Evolutionary conservation across 2,329 filamentous ascomycete species (phyloP).

Genomic region (Allantophomopsis lycopodina): DNA sequence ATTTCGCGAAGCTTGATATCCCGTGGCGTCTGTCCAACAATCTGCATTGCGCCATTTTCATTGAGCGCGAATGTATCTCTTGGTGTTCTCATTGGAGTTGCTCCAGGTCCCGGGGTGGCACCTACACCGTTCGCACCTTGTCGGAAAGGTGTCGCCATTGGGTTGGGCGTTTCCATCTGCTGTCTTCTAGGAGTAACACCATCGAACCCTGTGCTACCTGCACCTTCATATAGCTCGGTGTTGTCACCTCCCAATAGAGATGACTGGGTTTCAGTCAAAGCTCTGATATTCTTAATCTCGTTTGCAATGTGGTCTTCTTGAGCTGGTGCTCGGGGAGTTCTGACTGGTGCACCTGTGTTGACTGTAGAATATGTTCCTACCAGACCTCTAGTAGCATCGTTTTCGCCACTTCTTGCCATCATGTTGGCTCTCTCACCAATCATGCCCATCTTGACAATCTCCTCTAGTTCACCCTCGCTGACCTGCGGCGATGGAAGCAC

Average conservation of each 20-base stretch:
- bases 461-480: slow-evolving; percentile 82
- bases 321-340: slow-evolving; percentile 80
- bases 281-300: slow-evolving; percentile 86
- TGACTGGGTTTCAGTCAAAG: slow-evolving; percentile 86
- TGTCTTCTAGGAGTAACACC: slow-evolving; percentile 71
- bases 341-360: slow-evolving; percentile 72
- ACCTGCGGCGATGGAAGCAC: slow-evolving; percentile 82
- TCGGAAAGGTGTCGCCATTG: slow-evolving; percentile 79
- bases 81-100: slow-evolving; percentile 78
- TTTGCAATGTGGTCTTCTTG: slow-evolving; percentile 95
- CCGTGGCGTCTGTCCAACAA: slow-evolving; percentile 61
- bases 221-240: slow-evolving; percentile 71
- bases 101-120: slow-evolving; percentile 51
- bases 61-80: slow-evolving; percentile 83
- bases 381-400: slow-evolving; percentile 71
- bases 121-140: slow-evolving; percentile 46
- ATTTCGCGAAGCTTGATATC: slow-evolving; percentile 63
- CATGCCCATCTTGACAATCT: slow-evolving; percentile 98
- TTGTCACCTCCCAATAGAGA: slow-evolving; percentile 90
- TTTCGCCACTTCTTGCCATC: slow-evolving; percentile 65
- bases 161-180: slow-evolving; percentile 81
- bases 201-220: slow-evolving; percentile 76
- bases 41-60: slow-evolving; percentile 46
- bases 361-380: slow-evolving; percentile 78
- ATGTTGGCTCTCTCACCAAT: slow-evolving; percentile 74